Base-by-base conservation (phyloP, 148 eudicot genomes). In the Chenopodium berlandieri region DNA sequence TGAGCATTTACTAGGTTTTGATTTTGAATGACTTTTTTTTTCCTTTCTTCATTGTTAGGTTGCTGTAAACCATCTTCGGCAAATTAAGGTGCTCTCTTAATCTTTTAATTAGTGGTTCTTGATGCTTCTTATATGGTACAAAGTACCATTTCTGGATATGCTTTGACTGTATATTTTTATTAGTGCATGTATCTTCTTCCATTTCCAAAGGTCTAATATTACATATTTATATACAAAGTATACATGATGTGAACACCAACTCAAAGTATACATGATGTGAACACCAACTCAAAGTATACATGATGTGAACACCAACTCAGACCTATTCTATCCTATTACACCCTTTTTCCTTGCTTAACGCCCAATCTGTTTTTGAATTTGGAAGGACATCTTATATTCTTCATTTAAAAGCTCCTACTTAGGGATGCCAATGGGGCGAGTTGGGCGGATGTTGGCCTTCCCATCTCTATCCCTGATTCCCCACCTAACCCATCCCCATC, bases 51-150 rank as follows among this genome's bases (percentile, higher is more conserved):
- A 80, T 54, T 77, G 77, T 67, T 87, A 97, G 99, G 89, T 91
- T 82, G 86, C 90, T 56, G 84, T 89, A 88, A 89, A 88, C 72
- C 92, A 89, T 91, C 94, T 97, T 83, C 91, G 86, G 87, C 89
- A 83, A 82, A 85, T 88, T 73, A 94, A 92, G 97, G 98, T 96
- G 79, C 80, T 54, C 77, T 71, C 81, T 83, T 85, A 69, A 71
- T 78, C 75, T 54, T 84, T 54, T 72, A 44, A 71, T 81, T 19
- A 40, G 63, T 40, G 60, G 63, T 58, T 74, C 63, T 20, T 56
- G 80, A 77, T 70, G 64, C 82, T 77, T 72, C 47, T 17, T 8
- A 75, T 60, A 47, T 63, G 34, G 2, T 54, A 52, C 17, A 10
- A 52, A 10, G 32, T 44, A 44, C 37, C 73, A 46, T 63, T 48